Percentiles rank a stretch among this genome's conserved stretches.
Conservation (phyloP, 352 stramenopile genomes). For the Thraustochytrium sp. region DNA sequence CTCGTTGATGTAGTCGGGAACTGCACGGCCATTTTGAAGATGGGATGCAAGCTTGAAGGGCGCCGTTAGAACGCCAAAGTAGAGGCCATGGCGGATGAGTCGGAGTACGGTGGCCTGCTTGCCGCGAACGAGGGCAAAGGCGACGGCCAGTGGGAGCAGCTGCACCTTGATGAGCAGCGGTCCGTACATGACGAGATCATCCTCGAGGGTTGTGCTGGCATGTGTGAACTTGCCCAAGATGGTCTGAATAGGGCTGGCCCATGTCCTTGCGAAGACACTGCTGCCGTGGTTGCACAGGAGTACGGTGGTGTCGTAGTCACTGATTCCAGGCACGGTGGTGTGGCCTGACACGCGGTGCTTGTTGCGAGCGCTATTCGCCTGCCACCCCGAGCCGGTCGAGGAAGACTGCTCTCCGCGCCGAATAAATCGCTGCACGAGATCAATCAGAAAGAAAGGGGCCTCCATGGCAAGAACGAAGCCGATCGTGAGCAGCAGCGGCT, state of each 20-base stretch:
- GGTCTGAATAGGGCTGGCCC: background rate
- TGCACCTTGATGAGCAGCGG: background rate
- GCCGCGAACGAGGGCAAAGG: background rate
- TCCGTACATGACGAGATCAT: background rate
- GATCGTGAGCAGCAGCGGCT: background rate
- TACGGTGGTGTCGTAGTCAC: background rate
- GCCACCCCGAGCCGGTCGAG: too few relatives aligned
- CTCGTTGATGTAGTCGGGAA: background rate
- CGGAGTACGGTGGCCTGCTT: background rate
- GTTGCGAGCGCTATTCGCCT: background rate
- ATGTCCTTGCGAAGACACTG: background rate
- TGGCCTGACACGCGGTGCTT: background rate
- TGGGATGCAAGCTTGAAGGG: background rate
- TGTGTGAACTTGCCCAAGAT: constrained; percentile 5
- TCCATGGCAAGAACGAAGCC: background rate
- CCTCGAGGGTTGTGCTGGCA: background rate
- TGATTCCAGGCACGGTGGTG: background rate
- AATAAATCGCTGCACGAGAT: too few relatives aligned
- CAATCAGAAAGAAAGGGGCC: background rate
- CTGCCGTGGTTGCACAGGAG: background rate
- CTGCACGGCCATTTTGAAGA: background rate
- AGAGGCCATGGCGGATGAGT: background rate
- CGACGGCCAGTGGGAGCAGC: background rate
- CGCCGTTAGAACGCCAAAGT: background rate
- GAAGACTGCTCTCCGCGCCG: too few relatives aligned